Evolutionary conservation across 768 basidiomycete genomes (phyloP).

Genomic region (Mrakia frigida): DNA sequence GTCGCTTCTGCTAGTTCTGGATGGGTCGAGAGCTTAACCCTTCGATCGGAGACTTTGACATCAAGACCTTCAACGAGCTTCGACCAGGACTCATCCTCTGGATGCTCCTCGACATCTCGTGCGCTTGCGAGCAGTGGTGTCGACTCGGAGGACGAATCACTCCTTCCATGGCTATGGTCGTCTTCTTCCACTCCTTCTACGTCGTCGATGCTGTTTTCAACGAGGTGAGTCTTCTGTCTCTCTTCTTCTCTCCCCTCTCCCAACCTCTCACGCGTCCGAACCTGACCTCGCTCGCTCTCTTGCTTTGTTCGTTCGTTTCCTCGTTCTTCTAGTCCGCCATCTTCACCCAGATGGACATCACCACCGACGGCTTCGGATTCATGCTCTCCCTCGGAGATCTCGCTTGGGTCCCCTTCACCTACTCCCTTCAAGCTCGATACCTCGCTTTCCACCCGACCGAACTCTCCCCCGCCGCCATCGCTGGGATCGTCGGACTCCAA

Average conservation of each 20-base stretch:
- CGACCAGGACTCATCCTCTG: constrained; percentile 88
- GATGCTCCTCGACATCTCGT: constrained; percentile 81
- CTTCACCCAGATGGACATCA: constrained; percentile 95
- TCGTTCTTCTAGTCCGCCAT: constrained; percentile 60
- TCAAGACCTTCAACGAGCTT: constrained; percentile 77
- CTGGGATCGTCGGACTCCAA: constrained; percentile 61
- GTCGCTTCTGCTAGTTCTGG: constrained; percentile 59
- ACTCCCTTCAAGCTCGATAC: constrained; percentile 88
- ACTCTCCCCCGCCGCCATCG: constrained; percentile 59
- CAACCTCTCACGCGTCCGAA: no score
- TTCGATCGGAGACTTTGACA: constrained; percentile 65
- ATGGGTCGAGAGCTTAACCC: constrained; percentile 96
- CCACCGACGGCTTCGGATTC: constrained; percentile 94
- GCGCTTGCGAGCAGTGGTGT: constrained; percentile 83
- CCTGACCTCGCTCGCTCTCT: neutral
- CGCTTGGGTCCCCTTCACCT: constrained; percentile 83
- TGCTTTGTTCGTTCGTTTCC: no score
- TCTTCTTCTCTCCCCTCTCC: neutral
- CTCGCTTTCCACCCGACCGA: constrained; percentile 83
- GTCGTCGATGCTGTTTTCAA: constrained; percentile 81
- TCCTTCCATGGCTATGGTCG: constrained; percentile 86
- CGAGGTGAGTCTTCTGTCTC: constrained; percentile 55
- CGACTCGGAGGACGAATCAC: constrained; percentile 65
- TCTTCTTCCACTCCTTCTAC: constrained; percentile 80
- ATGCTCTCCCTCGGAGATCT: constrained; percentile 94